phyloP scores from a whole-genome alignment of 345 rosid species.

The Hevea brasiliensis region DNA sequence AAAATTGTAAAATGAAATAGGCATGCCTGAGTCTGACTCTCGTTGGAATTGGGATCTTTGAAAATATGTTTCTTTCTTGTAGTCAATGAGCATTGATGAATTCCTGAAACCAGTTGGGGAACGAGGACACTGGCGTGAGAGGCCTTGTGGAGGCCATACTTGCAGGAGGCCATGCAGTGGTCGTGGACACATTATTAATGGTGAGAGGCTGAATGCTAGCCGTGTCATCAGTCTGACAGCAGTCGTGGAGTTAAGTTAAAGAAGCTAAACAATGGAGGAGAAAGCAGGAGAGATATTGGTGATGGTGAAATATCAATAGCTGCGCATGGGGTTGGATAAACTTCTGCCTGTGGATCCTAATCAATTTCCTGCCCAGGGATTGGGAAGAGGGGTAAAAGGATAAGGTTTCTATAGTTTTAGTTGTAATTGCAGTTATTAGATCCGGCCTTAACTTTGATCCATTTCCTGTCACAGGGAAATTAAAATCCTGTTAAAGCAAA shows the following conservation, averaged over 20 bases:
- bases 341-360: neutral
- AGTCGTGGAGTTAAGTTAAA: neutral
- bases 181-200: neutral
- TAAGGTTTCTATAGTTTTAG: too few relatives aligned
- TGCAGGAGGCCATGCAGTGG: neutral
- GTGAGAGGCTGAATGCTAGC: neutral
- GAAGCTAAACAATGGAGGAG: neutral
- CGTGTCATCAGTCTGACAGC: neutral
- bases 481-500: too few relatives aligned
- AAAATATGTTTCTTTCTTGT: neutral
- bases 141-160: too few relatives aligned
- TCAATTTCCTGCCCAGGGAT: neutral
- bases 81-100: slow-evolving; percentile 11
- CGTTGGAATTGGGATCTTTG: neutral
- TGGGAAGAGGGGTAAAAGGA: too few relatives aligned
- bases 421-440: too few relatives aligned
- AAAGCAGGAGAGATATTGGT: neutral
- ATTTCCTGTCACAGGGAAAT: too few relatives aligned
- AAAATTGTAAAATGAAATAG: neutral
- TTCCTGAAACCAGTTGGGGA: slow-evolving; percentile 5
- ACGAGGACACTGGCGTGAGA: neutral
- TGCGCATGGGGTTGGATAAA: too few relatives aligned
- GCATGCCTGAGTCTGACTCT: neutral
- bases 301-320: neutral
- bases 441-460: too few relatives aligned